Base-by-base conservation (phyloP, 768 basidiomycete genomes). In the Fomitopsis serialis region DNA sequence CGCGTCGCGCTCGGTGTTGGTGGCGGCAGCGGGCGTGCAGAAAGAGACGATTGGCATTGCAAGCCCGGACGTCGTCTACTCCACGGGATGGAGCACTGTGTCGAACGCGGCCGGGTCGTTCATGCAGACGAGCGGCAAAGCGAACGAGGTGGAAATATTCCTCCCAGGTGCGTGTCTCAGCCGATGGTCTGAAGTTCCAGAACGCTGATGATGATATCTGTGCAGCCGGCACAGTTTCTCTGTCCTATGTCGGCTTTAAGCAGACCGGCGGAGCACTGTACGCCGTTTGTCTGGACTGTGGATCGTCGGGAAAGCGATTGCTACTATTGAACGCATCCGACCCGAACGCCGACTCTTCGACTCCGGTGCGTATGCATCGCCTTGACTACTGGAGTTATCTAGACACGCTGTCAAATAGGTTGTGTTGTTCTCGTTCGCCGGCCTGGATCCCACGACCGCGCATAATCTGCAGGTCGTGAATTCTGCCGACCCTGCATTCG, bases 251-350 rank as follows among this genome's bases (percentile, higher is more conserved):
- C 21, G 69, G 67, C 8, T 64, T 64, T 54, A 61, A 54, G 42
- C 54, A 57, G 13, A 29, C 63, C 3, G 61, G 58, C 1, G 62
- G 65, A 0, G 65, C 67, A 0, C 27, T 61, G 43, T 72, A 66
- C 52, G 64, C 66, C 29, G 66, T 66, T 7, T 66, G 65, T 42
- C 19, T 70, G 8, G 68, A 70, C 54, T 70, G 68, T 55, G 49
- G 48, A 6, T 61, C 23, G 58, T 61, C 61, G 46, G 24, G 42
- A 55, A 15, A 50, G 46, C 36, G 61, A 25, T 21, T 56, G 25
- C 15, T 53, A n/a, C 10, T 44, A 1, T 57, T 61, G 11, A 62
- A 68, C 44, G 68, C 62, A 25, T 58, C 54, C 34, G 64, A 66
- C 35, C 57, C 59, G 3, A 40, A 37, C 22, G 54, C 59, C 54